phyloP scores from a whole-genome alignment of 2,329 filamentous ascomycete species.

The Fusarium duplospermum region DNA sequence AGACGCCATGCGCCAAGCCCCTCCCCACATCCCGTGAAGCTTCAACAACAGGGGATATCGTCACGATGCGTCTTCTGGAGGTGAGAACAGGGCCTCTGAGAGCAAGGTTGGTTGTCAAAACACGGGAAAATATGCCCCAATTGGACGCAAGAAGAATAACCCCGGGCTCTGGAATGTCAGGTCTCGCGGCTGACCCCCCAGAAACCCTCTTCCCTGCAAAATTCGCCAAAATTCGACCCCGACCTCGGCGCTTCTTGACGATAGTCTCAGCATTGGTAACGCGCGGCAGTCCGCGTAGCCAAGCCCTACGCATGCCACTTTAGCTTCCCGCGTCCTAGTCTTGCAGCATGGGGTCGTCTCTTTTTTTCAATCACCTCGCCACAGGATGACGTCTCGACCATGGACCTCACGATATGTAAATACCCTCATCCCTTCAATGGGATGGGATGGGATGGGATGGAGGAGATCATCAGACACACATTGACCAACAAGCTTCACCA shows the following conservation, averaged over 20 bases:
- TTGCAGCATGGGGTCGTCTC: background rate
- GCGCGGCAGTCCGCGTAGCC: constrained; percentile 1
- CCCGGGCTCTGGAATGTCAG: background rate
- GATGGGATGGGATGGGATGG: too few species aligned
- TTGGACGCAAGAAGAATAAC: background rate
- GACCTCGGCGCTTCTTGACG: background rate
- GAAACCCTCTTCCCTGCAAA: background rate
- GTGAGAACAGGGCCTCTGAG: background rate
- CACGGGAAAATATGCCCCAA: background rate
- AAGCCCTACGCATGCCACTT: background rate
- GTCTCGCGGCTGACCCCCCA: background rate
- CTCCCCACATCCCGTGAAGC: background rate
- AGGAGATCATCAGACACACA: background rate
- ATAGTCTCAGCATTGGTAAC: constrained; percentile 1
- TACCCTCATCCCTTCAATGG: background rate
- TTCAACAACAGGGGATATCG: background rate
- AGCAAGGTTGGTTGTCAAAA: background rate
- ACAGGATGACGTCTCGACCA: constrained; percentile 12
- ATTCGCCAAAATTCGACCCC: background rate
- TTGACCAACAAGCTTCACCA: background rate
- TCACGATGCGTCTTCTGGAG: background rate
- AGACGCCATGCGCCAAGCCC: background rate
- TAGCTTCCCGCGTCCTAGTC: background rate
- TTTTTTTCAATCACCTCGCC: background rate
- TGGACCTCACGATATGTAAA: constrained; percentile 17